These are phyloP conservation scores for Lactarius tabidus DNA, from an alignment of 768 basidiomycete genomes.

Conservation along the genomic window DNA sequence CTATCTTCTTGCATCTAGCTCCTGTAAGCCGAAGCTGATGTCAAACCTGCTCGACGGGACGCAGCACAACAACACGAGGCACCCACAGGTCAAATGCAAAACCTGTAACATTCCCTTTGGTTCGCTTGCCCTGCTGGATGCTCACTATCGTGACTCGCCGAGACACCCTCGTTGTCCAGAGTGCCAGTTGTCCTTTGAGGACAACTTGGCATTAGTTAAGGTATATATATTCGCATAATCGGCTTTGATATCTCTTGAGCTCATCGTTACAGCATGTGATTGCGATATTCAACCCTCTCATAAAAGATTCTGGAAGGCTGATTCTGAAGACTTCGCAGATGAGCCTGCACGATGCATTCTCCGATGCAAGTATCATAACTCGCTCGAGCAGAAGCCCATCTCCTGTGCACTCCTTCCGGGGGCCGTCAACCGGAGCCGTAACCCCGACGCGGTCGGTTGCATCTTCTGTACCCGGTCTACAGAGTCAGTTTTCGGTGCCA, in stretches of 20 bases:
- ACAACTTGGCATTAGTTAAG: constrained; percentile 36
- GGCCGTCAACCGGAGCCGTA: background rate
- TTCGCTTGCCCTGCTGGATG: constrained; percentile 16
- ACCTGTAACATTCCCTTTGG: constrained; percentile 17
- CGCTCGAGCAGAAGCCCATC: constrained; percentile 17
- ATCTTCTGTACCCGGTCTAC: constrained; percentile 3
- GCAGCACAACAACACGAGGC: constrained; percentile 15
- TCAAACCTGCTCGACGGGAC: background rate
- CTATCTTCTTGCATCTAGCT: background rate
- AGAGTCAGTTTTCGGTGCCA: background rate
- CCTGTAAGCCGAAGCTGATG: background rate
- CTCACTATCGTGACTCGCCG: constrained; percentile 32
- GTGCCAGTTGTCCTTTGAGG: constrained; percentile 42
- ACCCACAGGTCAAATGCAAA: constrained; percentile 19
- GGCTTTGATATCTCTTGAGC: background rate
- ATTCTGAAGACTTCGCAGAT: constrained; percentile 24
- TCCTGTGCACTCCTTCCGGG: constrained; percentile 2
- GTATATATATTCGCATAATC: constrained; percentile 29
- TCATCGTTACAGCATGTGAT: constrained; percentile 24
- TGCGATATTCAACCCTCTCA: constrained; percentile 23
- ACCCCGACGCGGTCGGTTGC: constrained; percentile 10
- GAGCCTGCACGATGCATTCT: constrained; percentile 10
- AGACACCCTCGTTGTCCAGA: constrained; percentile 44
- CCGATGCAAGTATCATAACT: constrained; percentile 10
- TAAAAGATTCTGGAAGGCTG: constrained; percentile 22